Evolutionary conservation across 768 basidiomycete genomes (phyloP), one percentile per base, ranked within the genome.

Genomic region (Amanita brunnescens): DNA sequence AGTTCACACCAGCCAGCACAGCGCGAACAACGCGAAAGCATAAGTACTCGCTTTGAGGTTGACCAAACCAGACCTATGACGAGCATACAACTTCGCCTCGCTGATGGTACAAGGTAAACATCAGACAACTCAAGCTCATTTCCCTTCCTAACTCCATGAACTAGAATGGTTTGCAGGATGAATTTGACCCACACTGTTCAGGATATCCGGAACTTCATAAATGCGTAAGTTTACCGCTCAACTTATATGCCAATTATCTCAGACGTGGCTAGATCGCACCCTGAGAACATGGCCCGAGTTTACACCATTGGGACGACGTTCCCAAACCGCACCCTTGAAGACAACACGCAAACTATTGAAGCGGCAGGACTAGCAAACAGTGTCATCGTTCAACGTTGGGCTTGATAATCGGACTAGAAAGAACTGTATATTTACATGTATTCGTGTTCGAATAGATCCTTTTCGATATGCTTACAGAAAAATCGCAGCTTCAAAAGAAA

Each of bases 281-380:
- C 89, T 0, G 85, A 85, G 57, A 81, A 85, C 56, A 55, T 68
- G 2, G 59, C 72, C 7, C 73, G 83, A 1, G 60, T 75, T 0
- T 96, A 93, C 64, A 83, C 80, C 6, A 85, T 96, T 47, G 81
- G 82, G 49, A 94, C 91, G 14, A 90, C 92, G 5, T 96, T 96
- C 75, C 94, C 93, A 2, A 87, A 79, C 62, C 77, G 80, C 35
- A 78, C 74, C 6, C 70, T 96, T 8, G 81, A 82, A 5, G 77
- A 91, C 58, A 69, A 81, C 37, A 58, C 54, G 21, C 71, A 74
- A 58, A 91, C 91, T 2, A 79, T 96, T 52, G 73, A 85, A 59
- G 74, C 70, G 12, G 90, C 89, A 1, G 80, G 82, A 0, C 65
- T 95, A 58, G 72, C 75, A 21, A 92, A 91, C 58, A 87, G 85